Evolutionary conservation across 83 land plant species (phyloP), one percentile per base, ranked within the genome.

Genomic region (Isoetes engelmannii): DNA sequence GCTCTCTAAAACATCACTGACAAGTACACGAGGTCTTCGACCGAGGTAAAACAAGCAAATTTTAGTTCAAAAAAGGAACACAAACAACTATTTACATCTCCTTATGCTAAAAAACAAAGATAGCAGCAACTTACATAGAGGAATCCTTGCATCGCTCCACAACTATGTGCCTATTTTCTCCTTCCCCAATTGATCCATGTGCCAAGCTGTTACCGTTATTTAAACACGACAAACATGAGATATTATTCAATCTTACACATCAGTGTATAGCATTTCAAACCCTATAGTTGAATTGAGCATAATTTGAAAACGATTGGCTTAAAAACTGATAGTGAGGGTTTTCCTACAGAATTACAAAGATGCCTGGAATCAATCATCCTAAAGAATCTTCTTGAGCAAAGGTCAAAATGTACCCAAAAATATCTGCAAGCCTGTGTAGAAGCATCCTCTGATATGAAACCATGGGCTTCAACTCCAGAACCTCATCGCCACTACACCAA

Each of bases 131-230:
- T 45, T 82, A 94, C 99, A 91, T 82, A 47, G 86, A 74, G 21
- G 97, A 85, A 61, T 88, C 90, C 59, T 88, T 73, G 75, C 84
- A 84, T 65, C 83, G 73, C 69, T 86, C 86, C 60, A 94, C 70
- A 66, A 88, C 75, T 49, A 94, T 76, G 69, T 85, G 92, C 10
- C 99, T 74, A 21, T 79, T 70, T 49, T 88, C 89, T 45, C 99
- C 98, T 83, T 94, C 93, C 50, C 99, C 99, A 71, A 88, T 75
- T 47, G 99, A 94, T 77, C 83, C 82, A 77, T 94, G 99, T 41
- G 80, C 80, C 71, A 94, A 82, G 61, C 99, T 94, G 80, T 50
- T 44, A 77, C 49, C 10, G 47, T 0, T n/a, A 28, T 28, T 28
- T 42, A 18, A 12, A 59, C 18, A 12, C 18, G 12, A 59, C 8